Conservation (phyloP, 495 filamentous ascomycete species). For the Neurospora sp. region DNA sequence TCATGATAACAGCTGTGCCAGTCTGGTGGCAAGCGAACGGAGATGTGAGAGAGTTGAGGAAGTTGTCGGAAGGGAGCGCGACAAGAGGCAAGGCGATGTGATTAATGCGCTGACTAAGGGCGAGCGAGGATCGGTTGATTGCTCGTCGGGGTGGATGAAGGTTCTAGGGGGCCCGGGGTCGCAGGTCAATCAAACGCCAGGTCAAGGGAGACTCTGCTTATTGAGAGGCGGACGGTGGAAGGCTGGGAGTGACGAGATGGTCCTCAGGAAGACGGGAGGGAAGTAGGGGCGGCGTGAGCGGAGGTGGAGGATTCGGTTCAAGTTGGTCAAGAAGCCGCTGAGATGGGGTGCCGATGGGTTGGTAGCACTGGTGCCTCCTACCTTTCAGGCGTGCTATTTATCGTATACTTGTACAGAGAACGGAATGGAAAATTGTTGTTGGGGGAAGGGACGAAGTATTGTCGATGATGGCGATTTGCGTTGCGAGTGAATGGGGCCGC, state of each 20-base stretch:
- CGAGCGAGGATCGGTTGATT: neutral
- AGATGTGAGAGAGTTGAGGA: neutral
- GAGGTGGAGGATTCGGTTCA: neutral
- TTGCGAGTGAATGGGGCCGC: neutral
- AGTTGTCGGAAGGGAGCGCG: neutral
- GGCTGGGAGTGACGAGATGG: neutral
- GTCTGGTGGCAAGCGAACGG: neutral
- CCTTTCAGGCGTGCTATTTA: neutral
- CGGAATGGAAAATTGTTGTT: neutral
- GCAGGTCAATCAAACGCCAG: neutral
- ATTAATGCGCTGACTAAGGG: neutral
- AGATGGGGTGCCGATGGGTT: neutral
- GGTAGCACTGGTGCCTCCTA: neutral
- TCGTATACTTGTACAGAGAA: neutral
- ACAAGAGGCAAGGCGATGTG: neutral
- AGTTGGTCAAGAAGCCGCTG: neutral
- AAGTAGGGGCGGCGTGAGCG: neutral
- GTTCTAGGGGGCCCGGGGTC: neutral
- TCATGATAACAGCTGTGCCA: constrained; percentile 10
- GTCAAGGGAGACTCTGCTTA: neutral
- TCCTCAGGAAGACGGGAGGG: neutral
- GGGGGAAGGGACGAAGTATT: neutral
- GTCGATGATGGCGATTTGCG: neutral
- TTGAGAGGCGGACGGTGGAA: neutral
- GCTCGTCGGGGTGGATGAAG: neutral